These are phyloP conservation scores for Boletus semigastroideus DNA, from an alignment of 1,284 basidiomycete species.

Conservation along the genomic window DNA sequence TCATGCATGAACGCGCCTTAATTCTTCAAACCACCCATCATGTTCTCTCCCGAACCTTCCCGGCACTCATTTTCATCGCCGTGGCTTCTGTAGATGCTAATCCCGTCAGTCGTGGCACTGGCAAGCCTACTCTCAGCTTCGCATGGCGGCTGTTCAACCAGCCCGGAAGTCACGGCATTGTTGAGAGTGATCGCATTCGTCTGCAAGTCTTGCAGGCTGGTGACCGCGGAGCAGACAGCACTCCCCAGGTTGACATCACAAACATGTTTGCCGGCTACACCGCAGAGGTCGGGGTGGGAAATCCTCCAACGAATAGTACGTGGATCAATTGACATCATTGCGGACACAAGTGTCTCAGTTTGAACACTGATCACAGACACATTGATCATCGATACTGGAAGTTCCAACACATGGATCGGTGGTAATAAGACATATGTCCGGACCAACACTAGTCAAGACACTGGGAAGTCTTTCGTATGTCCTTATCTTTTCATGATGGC, in stretches of 20 bases:
- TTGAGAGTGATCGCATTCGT: background rate
- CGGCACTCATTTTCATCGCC: slow-evolving; percentile 13
- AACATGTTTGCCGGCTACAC: background rate
- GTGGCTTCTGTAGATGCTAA: slow-evolving; percentile 14
- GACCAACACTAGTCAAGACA: slow-evolving; percentile 44
- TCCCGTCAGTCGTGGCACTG: slow-evolving; percentile 4
- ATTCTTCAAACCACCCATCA: background rate
- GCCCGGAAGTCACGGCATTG: background rate
- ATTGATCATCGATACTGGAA: slow-evolving; percentile 32
- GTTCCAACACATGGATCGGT: slow-evolving; percentile 40
- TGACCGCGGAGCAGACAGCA: too few relatives aligned
- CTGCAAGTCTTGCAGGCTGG: background rate
- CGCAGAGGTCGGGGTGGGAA: slow-evolving; percentile 40
- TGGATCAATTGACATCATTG: slow-evolving; percentile 7
- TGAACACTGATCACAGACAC: slow-evolving; percentile 13
- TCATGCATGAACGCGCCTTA: too few relatives aligned
- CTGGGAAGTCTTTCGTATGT: slow-evolving; percentile 40
- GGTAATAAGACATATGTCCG: slow-evolving; percentile 37
- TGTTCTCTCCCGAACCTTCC: slow-evolving; percentile 18
- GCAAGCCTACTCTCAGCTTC: slow-evolving; percentile 8
- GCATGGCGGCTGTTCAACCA: background rate
- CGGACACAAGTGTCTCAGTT: background rate
- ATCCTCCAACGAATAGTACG: slow-evolving; percentile 43
- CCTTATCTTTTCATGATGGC: background rate
- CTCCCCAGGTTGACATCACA: background rate